Percentiles rank a stretch among this genome's conserved stretches.
phyloP scores from a whole-genome alignment of 192 early-diverging fungal species.

The Coemansia aciculifera region DNA sequence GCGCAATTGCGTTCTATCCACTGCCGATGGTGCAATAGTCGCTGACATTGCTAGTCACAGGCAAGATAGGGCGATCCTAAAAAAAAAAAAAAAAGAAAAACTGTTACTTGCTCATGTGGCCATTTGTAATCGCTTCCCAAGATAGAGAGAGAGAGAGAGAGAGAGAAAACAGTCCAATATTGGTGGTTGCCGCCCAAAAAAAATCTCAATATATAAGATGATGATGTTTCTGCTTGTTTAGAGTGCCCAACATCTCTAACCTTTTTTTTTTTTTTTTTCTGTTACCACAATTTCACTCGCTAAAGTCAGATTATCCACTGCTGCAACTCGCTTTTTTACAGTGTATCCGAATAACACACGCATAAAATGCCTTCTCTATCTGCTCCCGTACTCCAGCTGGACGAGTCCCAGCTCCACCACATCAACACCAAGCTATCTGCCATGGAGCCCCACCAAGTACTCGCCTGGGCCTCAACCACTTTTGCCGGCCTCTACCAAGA shows the following conservation, averaged over 20 bases:
- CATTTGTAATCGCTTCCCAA: not conserved
- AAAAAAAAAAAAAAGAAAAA: not conserved
- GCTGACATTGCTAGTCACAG: not conserved
- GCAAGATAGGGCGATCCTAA: not conserved
- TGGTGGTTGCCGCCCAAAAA: too few species aligned
- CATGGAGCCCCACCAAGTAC: conserved; percentile 74
- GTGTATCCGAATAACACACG: not conserved
- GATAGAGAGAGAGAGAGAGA: not conserved
- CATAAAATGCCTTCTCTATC: conserved; percentile 39
- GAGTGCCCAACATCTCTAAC: not conserved
- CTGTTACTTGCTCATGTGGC: conserved; percentile 1
- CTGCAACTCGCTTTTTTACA: not conserved
- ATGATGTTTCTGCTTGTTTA: not conserved
- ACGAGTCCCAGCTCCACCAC: conserved; percentile 59
- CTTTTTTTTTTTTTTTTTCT: not conserved
- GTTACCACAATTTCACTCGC: not conserved
- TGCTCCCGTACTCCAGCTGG: conserved; percentile 40
- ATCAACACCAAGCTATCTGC: conserved; percentile 73
- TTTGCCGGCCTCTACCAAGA: conserved; percentile 86
- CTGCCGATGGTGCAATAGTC: conserved; percentile 9
- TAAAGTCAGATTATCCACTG: not conserved
- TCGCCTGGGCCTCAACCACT: conserved; percentile 83
- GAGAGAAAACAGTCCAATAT: too few species aligned
- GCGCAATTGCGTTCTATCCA: conserved; percentile 1
- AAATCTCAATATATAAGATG: too few species aligned